Evolutionary conservation across 345 rosid species (phyloP).

Genomic region (Arabis alpina): DNA sequence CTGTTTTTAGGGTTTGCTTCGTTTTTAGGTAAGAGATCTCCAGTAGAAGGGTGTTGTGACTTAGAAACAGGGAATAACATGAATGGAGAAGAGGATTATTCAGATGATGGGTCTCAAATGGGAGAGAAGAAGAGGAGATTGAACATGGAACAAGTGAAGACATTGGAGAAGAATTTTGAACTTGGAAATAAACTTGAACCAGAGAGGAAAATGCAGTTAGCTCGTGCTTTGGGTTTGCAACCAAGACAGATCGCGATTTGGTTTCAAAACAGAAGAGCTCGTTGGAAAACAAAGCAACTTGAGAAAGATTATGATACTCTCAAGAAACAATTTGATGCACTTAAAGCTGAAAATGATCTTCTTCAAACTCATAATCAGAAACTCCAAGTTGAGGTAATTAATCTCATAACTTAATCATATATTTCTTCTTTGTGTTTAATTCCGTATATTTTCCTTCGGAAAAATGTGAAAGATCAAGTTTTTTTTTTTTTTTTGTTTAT

Average conservation of each 20-base stretch:
- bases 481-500: background rate
- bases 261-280: conserved; percentile 97
- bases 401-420: background rate
- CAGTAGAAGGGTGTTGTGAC: conserved; percentile 58
- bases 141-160: conserved; percentile 90
- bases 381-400: conserved; percentile 78
- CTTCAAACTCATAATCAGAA: conserved; percentile 89
- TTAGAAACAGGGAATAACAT: conserved; percentile 48
- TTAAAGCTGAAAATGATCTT: conserved; percentile 78
- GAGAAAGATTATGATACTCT: conserved; percentile 95
- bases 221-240: conserved; percentile 89
- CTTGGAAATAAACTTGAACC: conserved; percentile 98
- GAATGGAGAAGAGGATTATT: conserved; percentile 80
- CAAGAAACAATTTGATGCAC: conserved; percentile 71
- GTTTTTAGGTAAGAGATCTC: conserved; percentile 81
- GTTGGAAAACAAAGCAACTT: conserved; percentile 96
- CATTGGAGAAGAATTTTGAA: conserved; percentile 93
- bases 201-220: conserved; percentile 96
- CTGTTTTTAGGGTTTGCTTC: conserved; percentile 70
- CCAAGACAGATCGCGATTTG: conserved; percentile 98
- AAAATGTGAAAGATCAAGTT: conserved; percentile 3
- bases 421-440: background rate
- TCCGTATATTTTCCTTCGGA: conserved; percentile 2
- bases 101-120: conserved; percentile 92
- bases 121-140: conserved; percentile 98